phyloP scores from a whole-genome alignment of 2,329 filamentous ascomycete genomes.

The Thermoascus crustaceus region DNA sequence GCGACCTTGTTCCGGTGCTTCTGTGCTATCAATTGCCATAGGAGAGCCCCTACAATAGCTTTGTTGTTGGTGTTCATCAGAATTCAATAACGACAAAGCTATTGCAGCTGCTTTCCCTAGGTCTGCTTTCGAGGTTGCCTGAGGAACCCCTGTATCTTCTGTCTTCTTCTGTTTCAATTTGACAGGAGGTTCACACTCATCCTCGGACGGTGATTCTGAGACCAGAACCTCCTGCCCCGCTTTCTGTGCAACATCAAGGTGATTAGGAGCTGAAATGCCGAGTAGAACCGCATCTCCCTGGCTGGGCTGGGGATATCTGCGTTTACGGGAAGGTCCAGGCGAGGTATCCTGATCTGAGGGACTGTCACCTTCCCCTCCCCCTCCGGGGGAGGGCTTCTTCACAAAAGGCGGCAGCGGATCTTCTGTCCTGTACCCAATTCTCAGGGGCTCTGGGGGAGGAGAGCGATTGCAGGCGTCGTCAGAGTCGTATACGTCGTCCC shows the following conservation, averaged over 20 bases:
- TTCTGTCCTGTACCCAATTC: constrained; percentile 23
- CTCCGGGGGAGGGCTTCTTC: constrained; percentile 12
- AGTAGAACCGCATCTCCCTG: constrained; percentile 63
- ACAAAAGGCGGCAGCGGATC: constrained; percentile 30
- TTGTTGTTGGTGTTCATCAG: background rate
- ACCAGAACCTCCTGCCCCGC: constrained; percentile 48
- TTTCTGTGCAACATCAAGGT: constrained; percentile 54
- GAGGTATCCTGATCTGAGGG: constrained; percentile 23
- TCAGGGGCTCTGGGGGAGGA: constrained; percentile 26
- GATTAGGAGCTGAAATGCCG: constrained; percentile 54
- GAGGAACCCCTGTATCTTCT: background rate
- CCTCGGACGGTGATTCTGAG: constrained; percentile 35
- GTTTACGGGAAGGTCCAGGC: constrained; percentile 29
- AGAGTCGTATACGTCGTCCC: constrained; percentile 32
- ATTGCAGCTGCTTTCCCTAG: constrained; percentile 1
- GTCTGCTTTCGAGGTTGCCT: background rate
- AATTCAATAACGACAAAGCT: constrained; percentile 3
- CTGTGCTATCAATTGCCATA: background rate
- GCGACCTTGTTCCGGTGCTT: background rate
- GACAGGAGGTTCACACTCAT: constrained; percentile 23
- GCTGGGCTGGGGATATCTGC: constrained; percentile 20
- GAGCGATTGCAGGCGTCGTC: constrained; percentile 32
- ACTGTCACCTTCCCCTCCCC: constrained; percentile 16
- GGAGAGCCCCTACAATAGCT: background rate
- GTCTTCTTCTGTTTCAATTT: constrained; percentile 14